Base-by-base conservation (phyloP, 805 yeast genomes). In the Danielia oregonensis region DNA sequence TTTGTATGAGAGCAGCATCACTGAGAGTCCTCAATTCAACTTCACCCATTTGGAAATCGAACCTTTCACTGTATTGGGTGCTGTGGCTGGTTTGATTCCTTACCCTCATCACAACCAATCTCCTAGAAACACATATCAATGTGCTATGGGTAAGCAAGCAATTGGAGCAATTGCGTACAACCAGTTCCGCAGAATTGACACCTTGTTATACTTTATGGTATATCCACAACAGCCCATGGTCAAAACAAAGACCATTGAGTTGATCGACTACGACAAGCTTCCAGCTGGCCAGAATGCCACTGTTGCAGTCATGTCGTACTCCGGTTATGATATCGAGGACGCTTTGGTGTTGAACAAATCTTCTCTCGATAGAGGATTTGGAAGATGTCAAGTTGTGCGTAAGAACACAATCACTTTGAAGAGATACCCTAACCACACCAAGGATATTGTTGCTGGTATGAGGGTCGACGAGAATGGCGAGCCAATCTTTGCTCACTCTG, bases 181-280 rank as follows among this genome's bases (percentile, higher is more conserved):
- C 61, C 98, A 93, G 64, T 86, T 93, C 66, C 77, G 87, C 56
- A 81, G 98, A 61, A 91, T 93, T 47, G 98, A 93, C 55, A 93
- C 98, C 1, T 65, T 93, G 54, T 68, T 93, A 45, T 93, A 93
- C 55, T 70, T 93, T 45, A 86, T 93, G 96, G 95, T 88, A n/a
- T 93, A 93, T 56, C 98, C 98, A 4, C 97, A 93, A 63, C 97
- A 93, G 59, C 98, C 98, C 0, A 86, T 93, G 97, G 98, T 93
- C 17, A 93, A 93, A 65, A 88, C 97, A 4, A 86, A 88, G 58
- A 93, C 98, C 0, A 93, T 93, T 48, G 98, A 93, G 64, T 70
- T 93, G 42, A 91, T 93, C 44, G 85, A 91, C 42, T 93, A 93
- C 58, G 98, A 93, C 62, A 89, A 93, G 57, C 70, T 93, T 26